Conservation (phyloP, 352 stramenopile genomes). For the Pythium dissimile region DNA sequence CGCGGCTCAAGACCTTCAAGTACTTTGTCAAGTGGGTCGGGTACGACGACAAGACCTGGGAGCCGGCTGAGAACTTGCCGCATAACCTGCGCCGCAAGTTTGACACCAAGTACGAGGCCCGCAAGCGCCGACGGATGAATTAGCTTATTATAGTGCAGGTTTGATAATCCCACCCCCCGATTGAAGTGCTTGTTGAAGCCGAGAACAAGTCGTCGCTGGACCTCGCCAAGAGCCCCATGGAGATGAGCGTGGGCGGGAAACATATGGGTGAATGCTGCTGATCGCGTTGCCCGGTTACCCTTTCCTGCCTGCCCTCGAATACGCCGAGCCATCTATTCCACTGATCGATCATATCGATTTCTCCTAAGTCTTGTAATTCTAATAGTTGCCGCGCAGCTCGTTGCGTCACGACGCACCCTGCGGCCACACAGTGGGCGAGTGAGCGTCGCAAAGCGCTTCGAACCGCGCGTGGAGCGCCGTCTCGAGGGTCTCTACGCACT, state of each 20-base stretch:
- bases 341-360: too few species aligned
- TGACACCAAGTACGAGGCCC: slow-evolving; percentile 65
- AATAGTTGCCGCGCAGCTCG: too few species aligned
- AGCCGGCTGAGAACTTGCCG: slow-evolving; percentile 69
- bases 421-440: slow-evolving; percentile 63
- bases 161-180: slow-evolving; percentile 2
- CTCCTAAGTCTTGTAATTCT: too few species aligned
- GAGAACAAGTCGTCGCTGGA: slow-evolving; percentile 18
- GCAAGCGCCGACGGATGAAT: slow-evolving; percentile 29
- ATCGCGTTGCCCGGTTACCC: too few species aligned
- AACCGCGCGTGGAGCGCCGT: slow-evolving; percentile 50
- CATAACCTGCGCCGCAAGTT: slow-evolving; percentile 80
- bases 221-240: slow-evolving; percentile 37
- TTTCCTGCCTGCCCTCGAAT: too few species aligned
- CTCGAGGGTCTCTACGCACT: slow-evolving; percentile 34
- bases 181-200: slow-evolving; percentile 8
- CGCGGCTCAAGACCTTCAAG: slow-evolving; percentile 66
- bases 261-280: too few species aligned
- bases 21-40: slow-evolving; percentile 87
- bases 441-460: slow-evolving; percentile 61
- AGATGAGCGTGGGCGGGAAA: slow-evolving; percentile 31
- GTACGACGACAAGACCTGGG: slow-evolving; percentile 79
- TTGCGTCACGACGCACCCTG: slow-evolving; percentile 18
- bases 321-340: too few species aligned
- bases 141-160: slow-evolving; percentile 16